phyloP scores from a whole-genome alignment of 2,329 filamentous ascomycete genomes.

The Botrytis pseudocinerea region DNA sequence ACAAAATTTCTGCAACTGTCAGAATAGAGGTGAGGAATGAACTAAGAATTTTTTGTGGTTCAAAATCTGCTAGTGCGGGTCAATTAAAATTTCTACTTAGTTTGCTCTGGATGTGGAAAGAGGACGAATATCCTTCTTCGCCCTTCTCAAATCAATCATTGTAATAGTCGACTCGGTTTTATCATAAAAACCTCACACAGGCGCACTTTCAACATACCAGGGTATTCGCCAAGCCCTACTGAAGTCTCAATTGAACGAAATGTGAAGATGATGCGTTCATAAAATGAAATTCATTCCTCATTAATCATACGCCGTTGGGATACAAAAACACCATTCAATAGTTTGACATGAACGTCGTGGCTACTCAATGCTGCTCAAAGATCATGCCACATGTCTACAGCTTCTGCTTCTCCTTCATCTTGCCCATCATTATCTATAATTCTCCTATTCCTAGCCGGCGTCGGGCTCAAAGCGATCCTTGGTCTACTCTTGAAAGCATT shows the following conservation, averaged over 20 bases:
- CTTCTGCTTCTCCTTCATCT: neutral
- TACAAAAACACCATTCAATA: neutral
- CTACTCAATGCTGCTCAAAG: neutral
- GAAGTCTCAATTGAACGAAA: neutral
- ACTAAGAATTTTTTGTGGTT: neutral
- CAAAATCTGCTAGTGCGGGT: neutral
- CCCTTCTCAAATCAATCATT: neutral
- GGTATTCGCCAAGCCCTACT: neutral
- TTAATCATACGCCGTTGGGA: neutral
- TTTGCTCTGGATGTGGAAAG: neutral
- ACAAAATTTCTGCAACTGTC: neutral
- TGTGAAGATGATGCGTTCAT: neutral
- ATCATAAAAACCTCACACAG: neutral
- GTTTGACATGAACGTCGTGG: neutral
- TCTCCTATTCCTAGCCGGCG: slow-evolving; percentile 9
- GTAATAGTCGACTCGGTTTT: neutral
- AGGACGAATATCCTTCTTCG: neutral
- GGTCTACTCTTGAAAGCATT: slow-evolving; percentile 84
- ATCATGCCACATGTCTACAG: slow-evolving; percentile 14
- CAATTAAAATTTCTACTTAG: neutral
- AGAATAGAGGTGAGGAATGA: neutral
- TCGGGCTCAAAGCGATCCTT: slow-evolving; percentile 74
- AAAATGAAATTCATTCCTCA: neutral
- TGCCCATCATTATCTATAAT: neutral
- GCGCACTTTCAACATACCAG: neutral